Percentiles rank a stretch among this genome's conserved stretches.
phyloP scores from a whole-genome alignment of 2,329 filamentous ascomycete genomes.

The Xylariaceae sp. region DNA sequence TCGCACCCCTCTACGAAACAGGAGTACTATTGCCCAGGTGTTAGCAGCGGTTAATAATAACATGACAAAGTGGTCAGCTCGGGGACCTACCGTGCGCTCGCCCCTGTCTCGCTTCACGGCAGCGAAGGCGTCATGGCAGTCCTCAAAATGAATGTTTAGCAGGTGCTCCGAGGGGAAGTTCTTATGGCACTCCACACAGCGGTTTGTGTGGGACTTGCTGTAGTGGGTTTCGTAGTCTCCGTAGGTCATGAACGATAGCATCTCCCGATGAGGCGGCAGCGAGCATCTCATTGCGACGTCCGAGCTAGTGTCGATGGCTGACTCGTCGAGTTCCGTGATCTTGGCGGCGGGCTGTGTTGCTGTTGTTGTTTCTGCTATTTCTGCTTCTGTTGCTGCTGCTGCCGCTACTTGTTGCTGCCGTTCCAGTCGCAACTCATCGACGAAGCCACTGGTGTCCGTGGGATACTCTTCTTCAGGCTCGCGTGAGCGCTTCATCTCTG shows the following conservation, averaged over 20 bases:
- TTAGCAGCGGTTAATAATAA: constrained; percentile 2
- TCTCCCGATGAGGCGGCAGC: constrained; percentile 70
- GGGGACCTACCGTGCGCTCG: constrained; percentile 65
- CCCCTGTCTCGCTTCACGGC: constrained; percentile 68
- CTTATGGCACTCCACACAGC: constrained; percentile 75
- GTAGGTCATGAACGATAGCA: constrained; percentile 66
- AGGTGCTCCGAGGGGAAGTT: constrained; percentile 85
- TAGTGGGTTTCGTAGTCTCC: constrained; percentile 87
- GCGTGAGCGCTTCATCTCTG: constrained; percentile 58
- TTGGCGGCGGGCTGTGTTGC: constrained; percentile 41
- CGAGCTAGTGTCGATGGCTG: constrained; percentile 31
- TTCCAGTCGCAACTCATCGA: constrained; percentile 15
- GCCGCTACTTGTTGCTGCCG: no score
- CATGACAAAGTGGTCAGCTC: not conserved
- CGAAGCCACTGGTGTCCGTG: constrained; percentile 16
- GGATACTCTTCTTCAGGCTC: constrained; percentile 45
- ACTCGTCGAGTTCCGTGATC: constrained; percentile 53
- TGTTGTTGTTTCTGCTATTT: not conserved
- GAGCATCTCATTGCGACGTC: constrained; percentile 66
- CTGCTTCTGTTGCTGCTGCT: no score
- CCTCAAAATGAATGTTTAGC: constrained; percentile 77
- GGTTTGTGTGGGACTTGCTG: constrained; percentile 70
- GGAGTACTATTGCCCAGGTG: constrained; percentile 52
- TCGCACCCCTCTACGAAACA: constrained; percentile 91
- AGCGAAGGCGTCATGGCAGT: constrained; percentile 80